Percentiles rank a stretch among this genome's conserved stretches.
Evolutionary conservation across 768 basidiomycete species (phyloP).

Genomic region (Asterophora lycoperdoides): DNA sequence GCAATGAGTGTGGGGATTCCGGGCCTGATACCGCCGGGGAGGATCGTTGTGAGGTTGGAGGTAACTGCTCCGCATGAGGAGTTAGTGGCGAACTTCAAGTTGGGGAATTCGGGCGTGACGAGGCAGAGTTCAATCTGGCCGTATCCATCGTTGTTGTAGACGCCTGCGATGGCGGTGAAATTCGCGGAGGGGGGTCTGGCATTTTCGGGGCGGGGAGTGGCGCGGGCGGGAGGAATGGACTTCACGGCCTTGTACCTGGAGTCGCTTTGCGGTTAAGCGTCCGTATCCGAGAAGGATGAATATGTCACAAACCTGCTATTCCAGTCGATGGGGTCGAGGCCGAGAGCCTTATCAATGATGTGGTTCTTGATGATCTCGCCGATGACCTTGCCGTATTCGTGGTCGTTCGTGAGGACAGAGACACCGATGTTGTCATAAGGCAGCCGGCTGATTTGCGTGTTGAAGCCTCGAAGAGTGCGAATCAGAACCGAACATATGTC

Average conservation of each 20-base stretch:
- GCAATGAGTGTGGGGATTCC: conserved; percentile 18
- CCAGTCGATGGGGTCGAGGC: conserved; percentile 23
- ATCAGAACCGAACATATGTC: neutral
- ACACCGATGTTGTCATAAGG: conserved; percentile 24
- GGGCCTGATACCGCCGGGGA: conserved; percentile 17
- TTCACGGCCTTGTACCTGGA: neutral
- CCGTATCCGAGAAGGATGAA: too few species aligned
- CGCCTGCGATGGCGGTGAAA: neutral
- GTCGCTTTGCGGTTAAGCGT: too few species aligned
- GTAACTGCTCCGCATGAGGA: conserved; percentile 6
- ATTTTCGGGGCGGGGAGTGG: neutral
- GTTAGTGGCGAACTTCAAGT: neutral
- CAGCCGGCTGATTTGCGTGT: conserved; percentile 18
- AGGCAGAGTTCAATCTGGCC: neutral
- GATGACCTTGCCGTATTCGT: conserved; percentile 18
- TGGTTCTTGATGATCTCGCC: conserved; percentile 19
- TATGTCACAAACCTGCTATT: conserved; percentile 12
- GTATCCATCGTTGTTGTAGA: neutral
- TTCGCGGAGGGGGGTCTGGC: neutral
- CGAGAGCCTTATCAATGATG: conserved; percentile 22
- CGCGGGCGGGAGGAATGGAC: neutral
- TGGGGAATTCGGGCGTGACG: neutral
- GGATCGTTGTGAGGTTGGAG: conserved; percentile 5
- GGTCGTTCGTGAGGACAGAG: conserved; percentile 26
- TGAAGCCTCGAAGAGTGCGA: conserved; percentile 14